Conservation (phyloP, 1,284 basidiomycete species). For the Leccinum pseudoinsigne region DNA sequence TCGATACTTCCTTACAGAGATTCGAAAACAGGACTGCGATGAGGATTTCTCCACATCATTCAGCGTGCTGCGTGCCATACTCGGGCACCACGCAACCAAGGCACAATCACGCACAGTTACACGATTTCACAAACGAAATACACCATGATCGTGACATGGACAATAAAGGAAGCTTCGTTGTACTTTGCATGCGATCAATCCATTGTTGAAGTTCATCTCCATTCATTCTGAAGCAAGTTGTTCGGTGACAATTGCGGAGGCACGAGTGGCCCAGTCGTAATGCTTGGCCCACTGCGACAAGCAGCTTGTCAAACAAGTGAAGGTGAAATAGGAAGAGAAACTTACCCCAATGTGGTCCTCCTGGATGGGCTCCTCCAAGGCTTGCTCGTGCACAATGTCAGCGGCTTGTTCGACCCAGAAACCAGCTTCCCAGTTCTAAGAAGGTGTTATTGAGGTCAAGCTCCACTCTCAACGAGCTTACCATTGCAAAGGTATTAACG, state of each 20-base stretch:
- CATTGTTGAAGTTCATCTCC: background rate
- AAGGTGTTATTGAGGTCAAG: background rate
- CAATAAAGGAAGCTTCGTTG: background rate
- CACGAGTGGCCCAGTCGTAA: no score
- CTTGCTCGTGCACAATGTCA: background rate
- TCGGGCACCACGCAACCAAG: background rate
- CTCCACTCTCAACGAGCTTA: background rate
- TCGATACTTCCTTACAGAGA: background rate
- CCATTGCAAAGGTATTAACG: background rate
- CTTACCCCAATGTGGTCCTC: background rate
- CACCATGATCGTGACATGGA: no score
- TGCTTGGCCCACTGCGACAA: background rate
- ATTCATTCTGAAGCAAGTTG: background rate
- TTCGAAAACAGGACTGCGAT: background rate
- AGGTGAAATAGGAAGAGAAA: background rate
- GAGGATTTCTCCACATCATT: background rate
- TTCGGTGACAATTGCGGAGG: background rate
- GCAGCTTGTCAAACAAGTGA: background rate
- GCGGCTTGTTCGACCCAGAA: no score
- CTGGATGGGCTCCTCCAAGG: background rate
- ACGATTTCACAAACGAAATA: background rate
- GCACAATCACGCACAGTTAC: background rate
- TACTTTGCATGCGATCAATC: background rate
- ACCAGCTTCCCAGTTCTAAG: background rate
- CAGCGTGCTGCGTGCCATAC: background rate